Evolutionary conservation across 345 rosid species (phyloP).

Genomic region (Hevea brasiliensis): DNA sequence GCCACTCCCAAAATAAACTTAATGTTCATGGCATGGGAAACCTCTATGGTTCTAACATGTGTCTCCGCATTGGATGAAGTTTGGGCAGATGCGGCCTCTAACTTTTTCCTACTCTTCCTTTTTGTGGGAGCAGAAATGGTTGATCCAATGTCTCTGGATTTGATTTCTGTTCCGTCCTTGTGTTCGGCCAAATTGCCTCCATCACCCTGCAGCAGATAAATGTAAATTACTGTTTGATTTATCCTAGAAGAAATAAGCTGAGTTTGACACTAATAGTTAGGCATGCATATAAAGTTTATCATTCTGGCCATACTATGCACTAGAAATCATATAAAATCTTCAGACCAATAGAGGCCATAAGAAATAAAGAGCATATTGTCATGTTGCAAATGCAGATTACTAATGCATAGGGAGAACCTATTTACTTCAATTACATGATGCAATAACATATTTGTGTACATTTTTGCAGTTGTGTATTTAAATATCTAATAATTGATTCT

Average conservation of each 20-base stretch:
- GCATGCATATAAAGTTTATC: neutral
- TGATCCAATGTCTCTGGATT: constrained; percentile 69
- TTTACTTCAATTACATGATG: neutral
- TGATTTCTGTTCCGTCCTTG: constrained; percentile 49
- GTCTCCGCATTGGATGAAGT: constrained; percentile 40
- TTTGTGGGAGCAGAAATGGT: constrained; percentile 56
- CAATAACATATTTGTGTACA: neutral
- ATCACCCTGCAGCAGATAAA: constrained; percentile 32
- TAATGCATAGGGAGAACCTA: neutral
- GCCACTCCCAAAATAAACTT: constrained; percentile 68
- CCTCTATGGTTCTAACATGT: constrained; percentile 31
- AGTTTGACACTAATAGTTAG: neutral
- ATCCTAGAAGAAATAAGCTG: neutral
- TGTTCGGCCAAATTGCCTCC: constrained; percentile 20
- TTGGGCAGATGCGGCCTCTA: constrained; percentile 44
- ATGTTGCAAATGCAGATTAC: neutral
- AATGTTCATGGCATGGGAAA: constrained; percentile 43
- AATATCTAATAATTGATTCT: too few relatives aligned
- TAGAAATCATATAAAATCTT: too few relatives aligned
- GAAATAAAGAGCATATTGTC: neutral
- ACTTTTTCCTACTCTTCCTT: constrained; percentile 77
- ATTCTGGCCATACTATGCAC: too few relatives aligned
- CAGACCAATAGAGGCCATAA: neutral
- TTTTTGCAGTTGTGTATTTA: neutral
- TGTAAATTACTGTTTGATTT: neutral